Conservation (phyloP, 202 grass and related monocot species). For the Brachypodium distachyon region DNA sequence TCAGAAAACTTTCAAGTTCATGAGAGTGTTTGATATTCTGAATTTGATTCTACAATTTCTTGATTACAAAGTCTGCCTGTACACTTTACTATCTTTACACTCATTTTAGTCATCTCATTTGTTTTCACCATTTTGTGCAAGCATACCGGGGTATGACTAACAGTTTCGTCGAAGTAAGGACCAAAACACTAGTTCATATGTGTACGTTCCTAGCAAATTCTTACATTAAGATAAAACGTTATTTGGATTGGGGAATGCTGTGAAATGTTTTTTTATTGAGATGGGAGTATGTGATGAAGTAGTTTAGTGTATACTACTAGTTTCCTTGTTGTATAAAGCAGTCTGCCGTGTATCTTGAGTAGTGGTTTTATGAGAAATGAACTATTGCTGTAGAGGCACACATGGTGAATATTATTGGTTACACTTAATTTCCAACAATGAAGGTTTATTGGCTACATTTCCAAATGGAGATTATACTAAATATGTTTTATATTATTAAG, state of each 20-base stretch:
- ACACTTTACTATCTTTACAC: background rate
- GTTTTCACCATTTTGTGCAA: background rate
- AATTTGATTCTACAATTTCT: background rate
- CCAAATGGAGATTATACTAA: background rate
- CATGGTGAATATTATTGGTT: background rate
- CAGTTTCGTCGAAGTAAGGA: background rate
- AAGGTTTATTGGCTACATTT: background rate
- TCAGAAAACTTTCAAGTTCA: background rate
- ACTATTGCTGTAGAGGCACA: background rate
- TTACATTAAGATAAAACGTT: background rate
- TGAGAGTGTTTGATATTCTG: background rate
- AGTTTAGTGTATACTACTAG: background rate
- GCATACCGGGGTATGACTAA: background rate
- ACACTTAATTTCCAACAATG: background rate
- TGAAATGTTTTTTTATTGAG: background rate
- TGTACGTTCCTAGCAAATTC: background rate
- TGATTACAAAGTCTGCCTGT: background rate
- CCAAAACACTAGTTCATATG: background rate
- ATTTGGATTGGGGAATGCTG: background rate
- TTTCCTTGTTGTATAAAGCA: background rate
- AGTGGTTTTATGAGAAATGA: background rate
- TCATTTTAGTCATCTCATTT: background rate
- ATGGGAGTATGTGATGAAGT: background rate
- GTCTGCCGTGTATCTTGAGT: background rate
- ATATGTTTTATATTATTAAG: background rate